Conservation (phyloP, 2,329 filamentous ascomycete species). For the Pezicula carpinea region DNA sequence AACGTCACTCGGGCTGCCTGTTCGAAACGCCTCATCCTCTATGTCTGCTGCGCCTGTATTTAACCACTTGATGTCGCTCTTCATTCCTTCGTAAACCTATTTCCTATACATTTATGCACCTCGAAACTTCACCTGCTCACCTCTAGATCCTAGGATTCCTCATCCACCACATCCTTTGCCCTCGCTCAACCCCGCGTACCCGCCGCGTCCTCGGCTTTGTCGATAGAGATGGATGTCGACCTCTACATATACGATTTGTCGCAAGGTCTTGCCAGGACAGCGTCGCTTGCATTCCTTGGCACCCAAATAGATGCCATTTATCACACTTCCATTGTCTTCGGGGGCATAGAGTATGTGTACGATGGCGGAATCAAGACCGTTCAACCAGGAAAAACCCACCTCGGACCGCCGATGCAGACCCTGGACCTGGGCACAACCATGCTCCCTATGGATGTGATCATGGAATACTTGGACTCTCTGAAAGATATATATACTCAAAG, state of each 20-base stretch:
- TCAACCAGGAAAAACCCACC: slow-evolving; percentile 75
- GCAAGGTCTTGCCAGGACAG: slow-evolving; percentile 47
- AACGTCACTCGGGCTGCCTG: too few species aligned
- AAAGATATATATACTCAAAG: slow-evolving; percentile 77
- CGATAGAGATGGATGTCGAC: slow-evolving; percentile 62
- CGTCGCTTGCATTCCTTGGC: slow-evolving; percentile 48
- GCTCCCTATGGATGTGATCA: slow-evolving; percentile 73
- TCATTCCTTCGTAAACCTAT: too few species aligned
- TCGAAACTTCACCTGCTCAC: not conserved
- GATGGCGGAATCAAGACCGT: slow-evolving; percentile 84
- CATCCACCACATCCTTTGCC: not conserved
- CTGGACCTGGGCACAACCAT: slow-evolving; percentile 72
- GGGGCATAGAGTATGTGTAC: slow-evolving; percentile 84
- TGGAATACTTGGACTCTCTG: slow-evolving; percentile 83
- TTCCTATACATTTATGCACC: too few species aligned
- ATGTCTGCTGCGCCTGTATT: too few species aligned
- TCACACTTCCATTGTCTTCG: slow-evolving; percentile 84
- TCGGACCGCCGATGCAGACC: slow-evolving; percentile 76
- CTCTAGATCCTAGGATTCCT: not conserved
- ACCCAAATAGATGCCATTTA: slow-evolving; percentile 87
- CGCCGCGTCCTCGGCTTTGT: slow-evolving; percentile 1
- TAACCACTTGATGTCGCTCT: too few species aligned
- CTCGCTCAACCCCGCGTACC: not conserved
- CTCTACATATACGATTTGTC: slow-evolving; percentile 79
- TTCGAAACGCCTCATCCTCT: too few species aligned